Conservation (phyloP, 2,329 filamentous ascomycete species). For the Pestalotiopsis sp. region DNA sequence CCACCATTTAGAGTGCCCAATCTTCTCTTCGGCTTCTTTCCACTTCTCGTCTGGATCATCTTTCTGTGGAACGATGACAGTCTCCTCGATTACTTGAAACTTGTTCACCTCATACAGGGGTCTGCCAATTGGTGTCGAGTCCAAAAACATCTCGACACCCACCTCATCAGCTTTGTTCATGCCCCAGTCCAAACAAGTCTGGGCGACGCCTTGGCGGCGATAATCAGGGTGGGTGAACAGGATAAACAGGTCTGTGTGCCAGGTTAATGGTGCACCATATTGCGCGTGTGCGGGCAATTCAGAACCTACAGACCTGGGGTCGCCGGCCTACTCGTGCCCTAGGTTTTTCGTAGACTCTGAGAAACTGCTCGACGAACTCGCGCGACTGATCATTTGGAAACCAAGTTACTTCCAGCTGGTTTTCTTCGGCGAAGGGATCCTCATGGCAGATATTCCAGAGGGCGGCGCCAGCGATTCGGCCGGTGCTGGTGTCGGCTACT, state of each 20-base stretch:
- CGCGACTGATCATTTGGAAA: conserved; percentile 33
- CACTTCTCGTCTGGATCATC: conserved; percentile 22
- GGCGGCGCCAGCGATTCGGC: conserved; percentile 29
- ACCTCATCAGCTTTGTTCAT: conserved; percentile 25
- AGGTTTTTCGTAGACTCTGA: conserved; percentile 17
- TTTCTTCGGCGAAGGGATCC: conserved; percentile 27
- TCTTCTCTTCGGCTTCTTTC: conserved; percentile 39
- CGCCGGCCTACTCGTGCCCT: conserved; percentile 20
- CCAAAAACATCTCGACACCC: conserved; percentile 26
- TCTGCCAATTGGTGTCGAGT: conserved; percentile 22
- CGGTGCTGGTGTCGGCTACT: conserved; percentile 31
- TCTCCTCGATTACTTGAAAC: background rate
- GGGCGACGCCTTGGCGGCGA: conserved; percentile 22
- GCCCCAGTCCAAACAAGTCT: conserved; percentile 28
- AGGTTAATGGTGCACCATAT: background rate
- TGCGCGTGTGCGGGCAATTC: background rate
- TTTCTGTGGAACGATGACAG: background rate
- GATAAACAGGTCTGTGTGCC: conserved; percentile 23
- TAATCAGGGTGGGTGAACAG: conserved; percentile 28
- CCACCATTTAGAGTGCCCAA: conserved; percentile 35
- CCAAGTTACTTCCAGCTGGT: conserved; percentile 28
- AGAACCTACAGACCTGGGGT: conserved; percentile 25
- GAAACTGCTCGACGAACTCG: conserved; percentile 22
- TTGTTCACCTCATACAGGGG: conserved; percentile 13
- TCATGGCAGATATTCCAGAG: conserved; percentile 32